These are phyloP conservation scores for Petunia hybrid DNA, from an alignment of 305 asterid species.

Conservation along the genomic window DNA sequence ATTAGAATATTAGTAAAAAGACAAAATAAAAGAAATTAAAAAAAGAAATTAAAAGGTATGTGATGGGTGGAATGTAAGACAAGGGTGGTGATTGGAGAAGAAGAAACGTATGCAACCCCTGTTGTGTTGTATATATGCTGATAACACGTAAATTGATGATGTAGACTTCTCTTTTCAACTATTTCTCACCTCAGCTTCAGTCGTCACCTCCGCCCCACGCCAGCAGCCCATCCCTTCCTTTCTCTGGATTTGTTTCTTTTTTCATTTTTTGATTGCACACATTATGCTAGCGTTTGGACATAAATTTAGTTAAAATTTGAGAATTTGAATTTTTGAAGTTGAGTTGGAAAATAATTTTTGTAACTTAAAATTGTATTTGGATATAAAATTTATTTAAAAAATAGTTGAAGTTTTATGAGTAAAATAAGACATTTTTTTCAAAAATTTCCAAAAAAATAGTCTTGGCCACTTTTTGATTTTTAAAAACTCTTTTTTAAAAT, in stretches of 20 bases:
- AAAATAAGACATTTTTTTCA: too few species aligned
- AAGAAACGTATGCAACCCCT: background rate
- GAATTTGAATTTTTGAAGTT: too few species aligned
- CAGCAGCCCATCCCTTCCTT: background rate
- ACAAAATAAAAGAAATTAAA: too few species aligned
- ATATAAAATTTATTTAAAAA: too few species aligned
- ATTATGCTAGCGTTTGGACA: too few species aligned
- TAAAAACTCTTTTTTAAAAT: too few species aligned
- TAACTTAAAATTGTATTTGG: too few species aligned
- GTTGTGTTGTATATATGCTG: background rate
- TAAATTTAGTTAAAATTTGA: too few species aligned
- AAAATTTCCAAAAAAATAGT: too few species aligned
- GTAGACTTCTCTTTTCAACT: conserved; percentile 15
- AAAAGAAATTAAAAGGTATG: background rate
- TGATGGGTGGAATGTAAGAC: background rate
- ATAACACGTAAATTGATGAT: conserved; percentile 25
- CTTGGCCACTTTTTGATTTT: too few species aligned
- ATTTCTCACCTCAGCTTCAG: conserved; percentile 22
- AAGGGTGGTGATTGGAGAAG: background rate
- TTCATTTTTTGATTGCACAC: background rate
- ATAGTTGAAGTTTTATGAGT: too few species aligned
- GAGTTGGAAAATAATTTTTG: too few species aligned
- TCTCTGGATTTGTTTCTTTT: background rate
- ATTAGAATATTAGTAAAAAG: background rate
- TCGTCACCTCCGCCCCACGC: background rate